Evolutionary conservation across 495 filamentous ascomycete genomes (phyloP).

Genomic region (Penicillium macrosclerotiorum): DNA sequence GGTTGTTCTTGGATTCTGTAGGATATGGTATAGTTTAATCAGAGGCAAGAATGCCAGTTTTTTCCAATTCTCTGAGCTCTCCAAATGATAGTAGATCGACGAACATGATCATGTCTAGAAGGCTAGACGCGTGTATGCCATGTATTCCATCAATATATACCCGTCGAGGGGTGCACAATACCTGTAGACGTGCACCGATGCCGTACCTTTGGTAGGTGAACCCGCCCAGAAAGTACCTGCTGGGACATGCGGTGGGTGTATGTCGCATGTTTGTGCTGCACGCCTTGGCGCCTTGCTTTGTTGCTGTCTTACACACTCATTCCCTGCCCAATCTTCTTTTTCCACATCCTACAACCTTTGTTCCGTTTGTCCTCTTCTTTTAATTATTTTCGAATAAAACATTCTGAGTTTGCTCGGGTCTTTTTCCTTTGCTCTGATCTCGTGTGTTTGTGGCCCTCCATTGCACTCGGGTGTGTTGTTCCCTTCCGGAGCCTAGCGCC

Average conservation of each 20-base stretch:
- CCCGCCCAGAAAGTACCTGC: too few species aligned
- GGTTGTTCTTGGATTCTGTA: not conserved
- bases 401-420: not conserved
- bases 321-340: slow-evolving; percentile 4
- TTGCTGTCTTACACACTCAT: not conserved
- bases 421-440: slow-evolving; percentile 5
- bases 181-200: too few species aligned
- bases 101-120: too few species aligned
- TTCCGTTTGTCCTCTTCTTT: not conserved
- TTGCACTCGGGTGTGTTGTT: slow-evolving; percentile 21
- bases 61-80: not conserved
- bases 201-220: too few species aligned
- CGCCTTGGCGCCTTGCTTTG: slow-evolving; percentile 9
- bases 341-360: not conserved
- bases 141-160: too few species aligned
- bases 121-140: too few species aligned
- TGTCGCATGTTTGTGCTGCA: not conserved
- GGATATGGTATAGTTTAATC: slow-evolving; percentile 3
- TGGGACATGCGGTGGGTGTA: too few species aligned
- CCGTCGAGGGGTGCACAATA: too few species aligned
- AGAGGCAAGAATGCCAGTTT: not conserved
- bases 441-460: not conserved
- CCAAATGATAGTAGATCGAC: too few species aligned
- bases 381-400: not conserved
- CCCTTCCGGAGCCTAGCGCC: slow-evolving; percentile 24